Conservation (phyloP, 257 asterid genomes). For the Solanum ossicruentum region DNA sequence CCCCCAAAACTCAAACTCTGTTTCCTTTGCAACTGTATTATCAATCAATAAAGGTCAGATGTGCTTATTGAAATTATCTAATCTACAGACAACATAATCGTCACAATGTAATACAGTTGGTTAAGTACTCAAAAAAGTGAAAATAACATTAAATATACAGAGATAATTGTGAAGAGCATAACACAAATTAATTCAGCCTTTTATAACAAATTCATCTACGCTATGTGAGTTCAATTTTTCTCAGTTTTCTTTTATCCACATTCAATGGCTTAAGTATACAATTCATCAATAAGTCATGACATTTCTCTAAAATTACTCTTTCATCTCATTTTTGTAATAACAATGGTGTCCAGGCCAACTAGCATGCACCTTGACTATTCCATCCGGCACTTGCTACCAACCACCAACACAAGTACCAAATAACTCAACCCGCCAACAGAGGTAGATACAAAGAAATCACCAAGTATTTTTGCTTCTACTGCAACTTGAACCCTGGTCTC, state of each 20-base stretch:
- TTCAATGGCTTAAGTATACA: not conserved
- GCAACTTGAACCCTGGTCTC: not conserved
- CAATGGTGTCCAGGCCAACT: not conserved
- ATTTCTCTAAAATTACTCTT: not conserved
- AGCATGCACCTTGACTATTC: not conserved
- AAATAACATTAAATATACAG: not conserved
- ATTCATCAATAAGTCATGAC: not conserved
- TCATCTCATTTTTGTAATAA: not conserved
- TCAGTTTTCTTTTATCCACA: not conserved
- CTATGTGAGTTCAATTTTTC: not conserved
- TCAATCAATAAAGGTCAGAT: conserved; percentile 6
- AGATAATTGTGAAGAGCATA: not conserved
- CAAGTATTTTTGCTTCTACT: not conserved
- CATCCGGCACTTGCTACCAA: not conserved
- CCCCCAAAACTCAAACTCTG: conserved; percentile 96
- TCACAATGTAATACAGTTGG: not conserved
- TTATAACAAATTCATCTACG: not conserved
- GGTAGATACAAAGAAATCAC: not conserved
- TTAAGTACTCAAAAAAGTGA: not conserved
- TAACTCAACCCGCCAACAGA: not conserved
- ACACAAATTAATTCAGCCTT: not conserved
- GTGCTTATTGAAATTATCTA: not conserved
- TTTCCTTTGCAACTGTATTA: conserved; percentile 85
- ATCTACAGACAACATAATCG: not conserved
- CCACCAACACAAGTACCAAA: not conserved